Conservation (phyloP, 371 early-diverging fungal genomes). For the Mortierella sp. region DNA sequence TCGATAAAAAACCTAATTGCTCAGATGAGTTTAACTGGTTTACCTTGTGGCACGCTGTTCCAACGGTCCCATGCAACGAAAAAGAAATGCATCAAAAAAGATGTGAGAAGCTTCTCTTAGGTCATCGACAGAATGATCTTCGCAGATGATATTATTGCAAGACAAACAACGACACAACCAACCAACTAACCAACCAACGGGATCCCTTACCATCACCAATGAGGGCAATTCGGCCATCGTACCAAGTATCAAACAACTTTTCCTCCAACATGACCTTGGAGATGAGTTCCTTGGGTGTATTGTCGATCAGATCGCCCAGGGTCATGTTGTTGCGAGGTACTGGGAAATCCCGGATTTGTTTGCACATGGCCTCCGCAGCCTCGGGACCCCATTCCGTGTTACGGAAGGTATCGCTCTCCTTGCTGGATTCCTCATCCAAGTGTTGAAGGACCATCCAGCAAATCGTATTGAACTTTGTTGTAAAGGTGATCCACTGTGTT, state of each 20-base stretch:
- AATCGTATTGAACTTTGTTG: constrained; percentile 6
- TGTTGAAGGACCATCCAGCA: constrained; percentile 24
- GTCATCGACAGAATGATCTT: no score
- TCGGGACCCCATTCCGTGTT: constrained; percentile 18
- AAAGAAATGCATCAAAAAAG: not conserved
- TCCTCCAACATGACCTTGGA: no score
- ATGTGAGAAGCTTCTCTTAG: no score
- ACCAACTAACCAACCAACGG: no score
- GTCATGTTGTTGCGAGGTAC: not conserved
- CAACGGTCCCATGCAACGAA: not conserved
- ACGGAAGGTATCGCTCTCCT: constrained; percentile 11
- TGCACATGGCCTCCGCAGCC: constrained; percentile 14
- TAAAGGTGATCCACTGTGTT: constrained; percentile 17
- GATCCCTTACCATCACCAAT: no score
- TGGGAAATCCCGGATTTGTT: constrained; percentile 13
- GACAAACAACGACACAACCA: no score
- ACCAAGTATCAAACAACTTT: no score
- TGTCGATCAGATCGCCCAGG: no score
- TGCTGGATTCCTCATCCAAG: not conserved
- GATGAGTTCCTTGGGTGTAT: no score
- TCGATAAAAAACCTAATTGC: no score
- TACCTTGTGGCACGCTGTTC: constrained; percentile 15
- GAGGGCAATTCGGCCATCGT: no score
- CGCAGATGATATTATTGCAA: no score
- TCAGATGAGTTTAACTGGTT: not conserved